Conservation (phyloP, 768 basidiomycete species). For the Trametopsis cervina region DNA sequence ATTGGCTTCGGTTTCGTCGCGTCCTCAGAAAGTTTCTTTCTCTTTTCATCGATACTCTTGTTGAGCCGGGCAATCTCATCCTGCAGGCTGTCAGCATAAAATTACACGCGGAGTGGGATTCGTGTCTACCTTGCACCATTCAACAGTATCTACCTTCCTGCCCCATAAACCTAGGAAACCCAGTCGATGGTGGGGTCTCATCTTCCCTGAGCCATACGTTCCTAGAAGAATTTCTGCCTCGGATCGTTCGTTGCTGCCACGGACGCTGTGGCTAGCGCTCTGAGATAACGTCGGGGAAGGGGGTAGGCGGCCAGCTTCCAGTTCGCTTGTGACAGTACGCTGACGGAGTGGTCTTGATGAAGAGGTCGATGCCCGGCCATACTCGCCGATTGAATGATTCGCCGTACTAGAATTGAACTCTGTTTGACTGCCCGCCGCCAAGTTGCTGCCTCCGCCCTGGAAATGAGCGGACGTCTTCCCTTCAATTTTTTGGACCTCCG, state of each 20-base stretch:
- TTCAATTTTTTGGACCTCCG: not conserved
- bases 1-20: slow-evolving; percentile 30
- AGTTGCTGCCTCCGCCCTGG: not conserved
- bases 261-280: not conserved
- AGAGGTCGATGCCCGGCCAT: not conserved
- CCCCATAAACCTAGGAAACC: slow-evolving; percentile 8
- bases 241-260: not conserved
- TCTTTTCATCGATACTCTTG: slow-evolving; percentile 32
- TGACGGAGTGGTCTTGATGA: not conserved
- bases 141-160: slow-evolving; percentile 11
- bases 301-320: slow-evolving; percentile 5
- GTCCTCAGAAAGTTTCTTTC: slow-evolving; percentile 31
- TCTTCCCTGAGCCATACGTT: slow-evolving; percentile 6
- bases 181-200: slow-evolving; percentile 6
- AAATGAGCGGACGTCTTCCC: not conserved
- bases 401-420: not conserved
- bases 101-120: not conserved
- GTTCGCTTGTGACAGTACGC: slow-evolving; percentile 5
- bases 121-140: slow-evolving; percentile 34
- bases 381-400: not conserved
- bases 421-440: not conserved
- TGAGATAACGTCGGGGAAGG: not conserved
- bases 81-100: slow-evolving; percentile 18
- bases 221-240: not conserved
- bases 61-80: slow-evolving; percentile 47